Conservation (phyloP, 345 rosid species). For the Mangifera indica region DNA sequence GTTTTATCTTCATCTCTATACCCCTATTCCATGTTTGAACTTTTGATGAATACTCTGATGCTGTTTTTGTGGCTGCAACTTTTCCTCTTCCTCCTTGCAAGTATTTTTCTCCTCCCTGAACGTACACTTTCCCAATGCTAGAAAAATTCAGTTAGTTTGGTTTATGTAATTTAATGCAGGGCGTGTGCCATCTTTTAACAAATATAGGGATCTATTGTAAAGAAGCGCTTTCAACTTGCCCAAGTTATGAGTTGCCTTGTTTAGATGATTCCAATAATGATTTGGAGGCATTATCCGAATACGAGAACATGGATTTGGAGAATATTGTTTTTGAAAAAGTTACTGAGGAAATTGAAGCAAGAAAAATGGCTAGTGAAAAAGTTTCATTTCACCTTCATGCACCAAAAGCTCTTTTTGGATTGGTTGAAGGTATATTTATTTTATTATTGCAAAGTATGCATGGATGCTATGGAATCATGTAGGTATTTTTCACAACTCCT, state of each 20-base stretch:
- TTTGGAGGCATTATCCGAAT: constrained; percentile 50
- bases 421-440: constrained; percentile 66
- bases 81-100: not conserved
- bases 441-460: constrained; percentile 13
- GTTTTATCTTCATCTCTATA: not conserved
- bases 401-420: constrained; percentile 54
- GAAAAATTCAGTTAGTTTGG: constrained; percentile 7
- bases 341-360: constrained; percentile 67
- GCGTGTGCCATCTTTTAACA: constrained; percentile 81
- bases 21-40: not conserved
- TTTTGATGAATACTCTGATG: not conserved
- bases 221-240: constrained; percentile 60
- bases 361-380: constrained; percentile 54
- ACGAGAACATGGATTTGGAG: constrained; percentile 91
- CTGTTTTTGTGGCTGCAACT: not conserved
- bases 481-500: not conserved
- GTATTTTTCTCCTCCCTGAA: not conserved
- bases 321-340: constrained; percentile 66
- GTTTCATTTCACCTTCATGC: constrained; percentile 87
- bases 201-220: constrained; percentile 67
- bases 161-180: constrained; percentile 48
- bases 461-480: constrained; percentile 10
- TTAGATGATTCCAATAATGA: constrained; percentile 54
- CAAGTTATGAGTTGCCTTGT: constrained; percentile 44
- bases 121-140: not conserved